Evolutionary conservation across 1,284 basidiomycete genomes (phyloP).

Genomic region (Baeospora myosura): DNA sequence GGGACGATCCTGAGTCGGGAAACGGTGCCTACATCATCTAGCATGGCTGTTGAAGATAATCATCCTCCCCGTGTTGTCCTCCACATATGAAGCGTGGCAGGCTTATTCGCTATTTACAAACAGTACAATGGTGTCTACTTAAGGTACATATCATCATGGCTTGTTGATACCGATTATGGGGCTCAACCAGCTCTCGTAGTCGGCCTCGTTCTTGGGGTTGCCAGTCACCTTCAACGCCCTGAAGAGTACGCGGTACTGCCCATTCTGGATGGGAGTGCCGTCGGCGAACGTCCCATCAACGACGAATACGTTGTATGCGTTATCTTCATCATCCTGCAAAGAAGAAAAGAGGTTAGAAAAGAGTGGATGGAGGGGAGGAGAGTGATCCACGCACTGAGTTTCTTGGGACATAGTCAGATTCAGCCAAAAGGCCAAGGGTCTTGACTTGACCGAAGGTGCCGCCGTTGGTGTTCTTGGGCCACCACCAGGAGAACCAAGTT

Average conservation of each 20-base stretch:
- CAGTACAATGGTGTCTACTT: too few species aligned
- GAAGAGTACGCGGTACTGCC: slow-evolving; percentile 52
- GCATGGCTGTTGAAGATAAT: too few species aligned
- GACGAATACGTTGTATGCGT: slow-evolving; percentile 33
- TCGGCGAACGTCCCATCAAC: slow-evolving; percentile 41
- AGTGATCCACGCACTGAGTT: slow-evolving; percentile 26
- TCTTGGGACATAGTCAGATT: slow-evolving; percentile 26
- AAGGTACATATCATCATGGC: too few species aligned
- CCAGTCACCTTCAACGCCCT: slow-evolving; percentile 56
- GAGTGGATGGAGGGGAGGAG: slow-evolving; percentile 13
- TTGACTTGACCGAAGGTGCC: slow-evolving; percentile 29
- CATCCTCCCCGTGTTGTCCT: too few species aligned
- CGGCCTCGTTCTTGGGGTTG: slow-evolving; percentile 39
- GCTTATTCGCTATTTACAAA: too few species aligned
- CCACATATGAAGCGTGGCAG: too few species aligned
- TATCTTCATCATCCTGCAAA: slow-evolving; percentile 15
- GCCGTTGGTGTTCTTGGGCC: slow-evolving; percentile 19
- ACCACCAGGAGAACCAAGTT: slow-evolving; percentile 26
- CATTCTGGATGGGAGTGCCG: slow-evolving; percentile 52
- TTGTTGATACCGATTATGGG: slow-evolving; percentile 27
- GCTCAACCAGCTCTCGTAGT: slow-evolving; percentile 52
- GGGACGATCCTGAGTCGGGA: background rate
- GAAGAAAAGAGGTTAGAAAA: background rate
- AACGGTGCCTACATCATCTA: background rate
- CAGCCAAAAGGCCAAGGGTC: slow-evolving; percentile 25